Evolutionary conservation across 2,329 filamentous ascomycete species (phyloP).

Genomic region (Cladophialophora exuberans): DNA sequence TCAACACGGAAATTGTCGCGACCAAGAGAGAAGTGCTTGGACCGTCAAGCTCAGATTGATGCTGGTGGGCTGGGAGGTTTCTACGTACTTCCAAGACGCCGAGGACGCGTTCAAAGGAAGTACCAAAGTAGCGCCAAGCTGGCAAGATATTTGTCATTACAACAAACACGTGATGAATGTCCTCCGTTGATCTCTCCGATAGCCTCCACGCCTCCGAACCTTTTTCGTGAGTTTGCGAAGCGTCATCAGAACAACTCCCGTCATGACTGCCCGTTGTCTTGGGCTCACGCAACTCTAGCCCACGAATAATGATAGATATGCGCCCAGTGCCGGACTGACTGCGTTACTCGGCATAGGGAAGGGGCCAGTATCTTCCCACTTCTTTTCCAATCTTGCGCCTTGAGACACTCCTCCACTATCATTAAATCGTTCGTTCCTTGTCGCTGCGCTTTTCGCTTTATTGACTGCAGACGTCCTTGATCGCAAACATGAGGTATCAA

Average conservation of each 20-base stretch:
- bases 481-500: slow-evolving; percentile 33
- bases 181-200: background rate
- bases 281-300: slow-evolving; percentile 1
- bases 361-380: background rate
- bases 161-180: background rate
- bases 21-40: too few species aligned
- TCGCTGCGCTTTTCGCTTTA: background rate
- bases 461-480: background rate
- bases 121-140: too few species aligned
- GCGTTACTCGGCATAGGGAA: background rate
- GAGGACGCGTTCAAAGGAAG: too few species aligned
- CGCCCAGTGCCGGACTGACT: background rate
- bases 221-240: too few species aligned
- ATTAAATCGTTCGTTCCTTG: slow-evolving; percentile 1
- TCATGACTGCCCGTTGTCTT: background rate
- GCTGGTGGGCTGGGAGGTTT: too few species aligned
- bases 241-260: slow-evolving; percentile 18
- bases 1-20: background rate
- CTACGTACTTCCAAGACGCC: too few species aligned
- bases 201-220: background rate
- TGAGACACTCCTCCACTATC: slow-evolving; percentile 2
- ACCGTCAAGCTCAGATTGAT: too few species aligned
- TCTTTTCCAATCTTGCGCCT: background rate
- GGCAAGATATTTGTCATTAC: too few species aligned
- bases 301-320: slow-evolving; percentile 8